phyloP scores from a whole-genome alignment of 140 eudicot species.

The Erigeron philadelphicus region DNA sequence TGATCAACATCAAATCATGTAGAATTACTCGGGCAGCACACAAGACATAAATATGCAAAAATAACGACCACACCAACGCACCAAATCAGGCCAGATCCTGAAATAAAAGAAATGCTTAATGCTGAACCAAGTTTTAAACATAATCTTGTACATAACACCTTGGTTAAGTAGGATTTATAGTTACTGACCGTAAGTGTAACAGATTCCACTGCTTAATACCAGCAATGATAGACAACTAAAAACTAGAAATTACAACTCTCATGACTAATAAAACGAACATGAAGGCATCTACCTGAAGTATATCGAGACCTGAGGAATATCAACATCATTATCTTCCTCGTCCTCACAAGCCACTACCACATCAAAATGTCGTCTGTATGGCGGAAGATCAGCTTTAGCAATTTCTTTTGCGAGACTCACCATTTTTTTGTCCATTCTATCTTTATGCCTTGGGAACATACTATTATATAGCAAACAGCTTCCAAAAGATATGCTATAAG shows the following conservation, averaged over 20 bases:
- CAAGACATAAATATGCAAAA: neutral
- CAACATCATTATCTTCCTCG: conserved; percentile 60
- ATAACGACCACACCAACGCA: neutral
- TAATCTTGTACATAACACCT: conserved; percentile 25
- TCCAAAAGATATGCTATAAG: conserved; percentile 67
- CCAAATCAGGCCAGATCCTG: neutral
- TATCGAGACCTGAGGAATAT: conserved; percentile 69
- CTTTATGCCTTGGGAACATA: conserved; percentile 67
- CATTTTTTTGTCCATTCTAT: conserved; percentile 67
- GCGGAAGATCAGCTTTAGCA: conserved; percentile 61
- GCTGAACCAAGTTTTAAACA: conserved; percentile 22
- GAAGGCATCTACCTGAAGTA: conserved; percentile 53
- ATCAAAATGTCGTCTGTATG: conserved; percentile 59
- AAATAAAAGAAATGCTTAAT: conserved; percentile 18
- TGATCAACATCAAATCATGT: neutral
- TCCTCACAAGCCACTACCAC: conserved; percentile 81
- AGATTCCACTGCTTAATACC: conserved; percentile 16
- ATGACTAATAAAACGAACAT: conserved; percentile 12
- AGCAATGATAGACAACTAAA: conserved; percentile 21
- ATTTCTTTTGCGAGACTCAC: conserved; percentile 64
- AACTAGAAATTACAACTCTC: conserved; percentile 10
- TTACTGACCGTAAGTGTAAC: conserved; percentile 18
- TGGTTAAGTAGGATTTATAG: conserved; percentile 23
- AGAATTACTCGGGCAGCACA: neutral
- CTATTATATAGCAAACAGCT: conserved; percentile 69